Conservation (phyloP, 1,284 basidiomycete species). For the Trametes sp. region DNA sequence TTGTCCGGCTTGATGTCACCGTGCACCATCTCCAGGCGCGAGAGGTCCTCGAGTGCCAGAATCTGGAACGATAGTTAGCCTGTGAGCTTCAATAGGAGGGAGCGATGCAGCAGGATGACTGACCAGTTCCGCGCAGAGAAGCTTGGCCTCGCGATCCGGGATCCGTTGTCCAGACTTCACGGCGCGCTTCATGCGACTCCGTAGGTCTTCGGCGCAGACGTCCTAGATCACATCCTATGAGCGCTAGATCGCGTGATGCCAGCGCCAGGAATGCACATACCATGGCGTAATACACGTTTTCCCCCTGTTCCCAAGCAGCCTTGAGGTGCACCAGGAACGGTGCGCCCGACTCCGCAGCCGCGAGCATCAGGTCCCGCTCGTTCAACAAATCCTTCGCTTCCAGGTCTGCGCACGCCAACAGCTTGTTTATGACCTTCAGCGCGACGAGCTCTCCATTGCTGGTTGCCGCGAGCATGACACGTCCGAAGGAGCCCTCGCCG, state of each 20-base stretch:
- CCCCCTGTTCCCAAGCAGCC: slow-evolving; percentile 32
- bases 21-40: slow-evolving; percentile 28
- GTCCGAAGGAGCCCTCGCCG: slow-evolving; percentile 23
- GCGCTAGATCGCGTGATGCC: no score
- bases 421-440: slow-evolving; percentile 38
- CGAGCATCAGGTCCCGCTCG: slow-evolving; percentile 23
- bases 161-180: slow-evolving; percentile 1
- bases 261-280: slow-evolving; percentile 19
- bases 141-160: slow-evolving; percentile 4
- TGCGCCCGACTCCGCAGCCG: background rate
- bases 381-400: slow-evolving; percentile 6
- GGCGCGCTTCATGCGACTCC: slow-evolving; percentile 10
- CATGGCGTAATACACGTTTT: slow-evolving; percentile 36
- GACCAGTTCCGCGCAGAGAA: slow-evolving; percentile 26
- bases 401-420: slow-evolving; percentile 9
- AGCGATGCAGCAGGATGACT: background rate
- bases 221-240: slow-evolving; percentile 10
- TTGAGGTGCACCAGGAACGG: slow-evolving; percentile 20
- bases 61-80: slow-evolving; percentile 21
- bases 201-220: slow-evolving; percentile 11
- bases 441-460: slow-evolving; percentile 23
- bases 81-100: background rate
- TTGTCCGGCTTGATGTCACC: slow-evolving; percentile 40
- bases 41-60: slow-evolving; percentile 28
- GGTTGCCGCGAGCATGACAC: slow-evolving; percentile 27